Evolutionary conservation across 345 rosid species (phyloP).

Genomic region (Salix viminalis): DNA sequence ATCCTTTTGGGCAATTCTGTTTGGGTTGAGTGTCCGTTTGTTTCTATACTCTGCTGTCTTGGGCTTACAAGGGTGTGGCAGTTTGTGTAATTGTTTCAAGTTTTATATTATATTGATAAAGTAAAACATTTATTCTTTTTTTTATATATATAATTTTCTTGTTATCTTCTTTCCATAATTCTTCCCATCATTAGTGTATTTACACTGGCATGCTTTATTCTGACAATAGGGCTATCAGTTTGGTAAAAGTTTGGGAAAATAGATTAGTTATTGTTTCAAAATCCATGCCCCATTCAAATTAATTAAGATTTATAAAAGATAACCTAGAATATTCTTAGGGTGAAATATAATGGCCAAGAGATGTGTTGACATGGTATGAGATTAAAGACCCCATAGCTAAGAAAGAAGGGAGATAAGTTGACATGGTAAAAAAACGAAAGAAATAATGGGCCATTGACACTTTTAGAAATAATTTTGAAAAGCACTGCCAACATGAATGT

Average conservation of each 20-base stretch:
- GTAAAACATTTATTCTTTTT: constrained; percentile 20
- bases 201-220: not conserved
- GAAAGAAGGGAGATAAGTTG: too few species aligned
- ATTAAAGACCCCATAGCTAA: too few species aligned
- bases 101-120: not conserved
- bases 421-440: too few species aligned
- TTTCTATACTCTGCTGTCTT: constrained; percentile 6
- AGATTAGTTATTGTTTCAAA: too few species aligned
- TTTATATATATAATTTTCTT: not conserved
- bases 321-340: too few species aligned
- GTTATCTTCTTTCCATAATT: not conserved
- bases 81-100: constrained; percentile 11
- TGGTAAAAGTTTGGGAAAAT: not conserved
- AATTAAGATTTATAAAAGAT: too few species aligned
- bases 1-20: not conserved
- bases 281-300: too few species aligned
- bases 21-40: not conserved
- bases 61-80: constrained; percentile 8
- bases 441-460: too few species aligned
- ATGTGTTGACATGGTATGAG: too few species aligned
- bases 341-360: too few species aligned
- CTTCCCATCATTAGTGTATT: not conserved
- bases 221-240: not conserved
- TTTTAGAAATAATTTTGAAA: too few species aligned
- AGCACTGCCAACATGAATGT: too few species aligned